Conservation (phyloP, 2,329 filamentous ascomycete species). For the Ophiostoma sp. region DNA sequence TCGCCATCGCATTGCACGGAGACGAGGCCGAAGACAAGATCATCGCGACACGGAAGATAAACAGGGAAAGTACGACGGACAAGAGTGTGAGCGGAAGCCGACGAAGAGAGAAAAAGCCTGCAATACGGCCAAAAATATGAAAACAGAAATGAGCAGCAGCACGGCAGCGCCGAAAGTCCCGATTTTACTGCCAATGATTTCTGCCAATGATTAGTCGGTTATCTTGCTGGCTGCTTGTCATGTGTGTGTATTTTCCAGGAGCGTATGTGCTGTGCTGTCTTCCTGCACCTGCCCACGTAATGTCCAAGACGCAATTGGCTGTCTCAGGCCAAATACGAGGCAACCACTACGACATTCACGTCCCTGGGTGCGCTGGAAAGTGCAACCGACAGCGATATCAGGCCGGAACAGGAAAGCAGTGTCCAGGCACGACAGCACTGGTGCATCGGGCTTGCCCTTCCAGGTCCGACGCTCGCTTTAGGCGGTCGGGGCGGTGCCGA, state of each 20-base stretch:
- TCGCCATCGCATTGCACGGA: neutral
- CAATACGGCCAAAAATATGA: neutral
- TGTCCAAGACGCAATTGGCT: constrained; percentile 12
- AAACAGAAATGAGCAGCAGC: neutral
- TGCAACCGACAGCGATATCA: neutral
- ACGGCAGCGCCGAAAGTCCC: constrained; percentile 12
- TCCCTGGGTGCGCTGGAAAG: neutral
- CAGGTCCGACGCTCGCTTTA: neutral
- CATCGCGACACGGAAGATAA: neutral
- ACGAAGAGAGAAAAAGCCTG: neutral
- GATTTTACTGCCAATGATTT: neutral
- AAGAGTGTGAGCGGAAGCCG: neutral
- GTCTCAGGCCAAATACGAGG: constrained; percentile 11
- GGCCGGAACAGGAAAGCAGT: neutral
- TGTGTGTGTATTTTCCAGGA: neutral
- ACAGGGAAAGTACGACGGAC: neutral
- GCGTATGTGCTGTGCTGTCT: neutral
- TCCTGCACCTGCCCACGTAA: constrained; percentile 5
- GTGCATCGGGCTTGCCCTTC: neutral
- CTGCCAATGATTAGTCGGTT: neutral
- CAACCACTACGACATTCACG: neutral
- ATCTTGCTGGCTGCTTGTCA: neutral
- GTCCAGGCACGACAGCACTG: neutral
- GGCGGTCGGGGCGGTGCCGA: constrained; percentile 2
- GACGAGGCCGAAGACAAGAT: neutral